Evolutionary conservation across 306 rosid genomes (phyloP).

Genomic region (Sophora flavescens): DNA sequence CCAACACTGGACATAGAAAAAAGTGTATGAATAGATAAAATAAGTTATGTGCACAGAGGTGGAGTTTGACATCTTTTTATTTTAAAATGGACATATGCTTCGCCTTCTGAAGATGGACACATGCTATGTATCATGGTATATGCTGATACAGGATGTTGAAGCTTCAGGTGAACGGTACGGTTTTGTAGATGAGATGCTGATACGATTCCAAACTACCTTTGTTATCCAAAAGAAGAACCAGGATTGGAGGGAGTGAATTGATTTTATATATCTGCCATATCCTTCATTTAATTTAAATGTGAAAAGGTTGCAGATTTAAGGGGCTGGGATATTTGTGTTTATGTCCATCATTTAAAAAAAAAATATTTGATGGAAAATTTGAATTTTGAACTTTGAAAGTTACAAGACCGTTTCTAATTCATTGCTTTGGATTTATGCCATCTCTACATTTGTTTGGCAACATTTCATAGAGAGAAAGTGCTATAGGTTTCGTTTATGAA

Average conservation of each 20-base stretch:
- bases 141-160: neutral
- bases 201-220: neutral
- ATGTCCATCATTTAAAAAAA: neutral
- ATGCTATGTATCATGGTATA: slow-evolving; percentile 22
- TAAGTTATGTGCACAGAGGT: slow-evolving; percentile 16
- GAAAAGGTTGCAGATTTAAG: slow-evolving; percentile 34
- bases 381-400: slow-evolving; percentile 28
- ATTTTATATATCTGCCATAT: neutral
- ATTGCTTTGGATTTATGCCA: slow-evolving; percentile 26
- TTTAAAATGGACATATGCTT: slow-evolving; percentile 14
- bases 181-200: no score
- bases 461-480: slow-evolving; percentile 15
- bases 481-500: neutral
- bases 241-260: slow-evolving; percentile 31
- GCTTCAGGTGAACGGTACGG: no score
- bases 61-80: slow-evolving; percentile 25
- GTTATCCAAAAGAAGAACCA: slow-evolving; percentile 17
- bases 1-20: slow-evolving; percentile 11
- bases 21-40: slow-evolving; percentile 7
- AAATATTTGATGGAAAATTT: slow-evolving; percentile 1
- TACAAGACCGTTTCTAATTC: slow-evolving; percentile 9
- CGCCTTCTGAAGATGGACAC: neutral
- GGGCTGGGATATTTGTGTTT: slow-evolving; percentile 12
- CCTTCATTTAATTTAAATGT: slow-evolving; percentile 17
- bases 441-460: slow-evolving; percentile 21